A percentile compares a stretch with the other conserved stretches of the same genome.
Conservation (phyloP, 805 yeast species). For the Lachancea cidri region DNA sequence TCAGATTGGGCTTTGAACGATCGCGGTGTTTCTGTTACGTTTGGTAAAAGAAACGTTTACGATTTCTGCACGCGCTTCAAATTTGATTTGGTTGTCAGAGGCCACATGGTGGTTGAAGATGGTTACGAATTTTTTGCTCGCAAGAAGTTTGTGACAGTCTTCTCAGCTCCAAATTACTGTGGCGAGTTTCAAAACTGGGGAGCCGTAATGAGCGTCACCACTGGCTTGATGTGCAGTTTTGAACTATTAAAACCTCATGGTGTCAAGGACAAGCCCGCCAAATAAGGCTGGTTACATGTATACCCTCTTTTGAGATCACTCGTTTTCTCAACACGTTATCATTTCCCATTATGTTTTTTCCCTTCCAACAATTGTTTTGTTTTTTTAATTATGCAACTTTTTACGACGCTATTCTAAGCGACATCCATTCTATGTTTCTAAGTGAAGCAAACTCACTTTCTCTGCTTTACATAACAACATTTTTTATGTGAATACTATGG, state of each 20-base stretch:
- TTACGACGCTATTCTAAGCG: neutral
- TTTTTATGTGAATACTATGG: no score
- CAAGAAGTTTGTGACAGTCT: constrained; percentile 69
- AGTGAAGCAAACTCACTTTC: no score
- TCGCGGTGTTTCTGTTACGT: constrained; percentile 76
- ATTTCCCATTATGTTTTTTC: neutral
- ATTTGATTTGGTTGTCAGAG: constrained; percentile 72
- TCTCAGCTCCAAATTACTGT: constrained; percentile 80
- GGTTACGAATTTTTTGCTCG: constrained; percentile 79
- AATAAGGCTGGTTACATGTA: neutral
- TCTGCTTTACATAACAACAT: no score
- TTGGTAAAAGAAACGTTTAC: constrained; percentile 63
- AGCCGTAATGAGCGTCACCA: constrained; percentile 70
- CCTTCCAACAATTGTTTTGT: neutral
- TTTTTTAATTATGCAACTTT: neutral
- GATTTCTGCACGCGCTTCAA: constrained; percentile 59
- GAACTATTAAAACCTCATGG: constrained; percentile 58
- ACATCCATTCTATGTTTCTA: neutral
- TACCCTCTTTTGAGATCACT: neutral
- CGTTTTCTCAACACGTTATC: no score
- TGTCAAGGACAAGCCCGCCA: constrained; percentile 11
- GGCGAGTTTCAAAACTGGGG: constrained; percentile 80
- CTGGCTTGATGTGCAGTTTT: constrained; percentile 62
- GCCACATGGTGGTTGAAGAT: constrained; percentile 88
- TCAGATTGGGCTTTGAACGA: constrained; percentile 72